Base-by-base conservation (phyloP, 345 rosid genomes). In the Citrus reticulata region DNA sequence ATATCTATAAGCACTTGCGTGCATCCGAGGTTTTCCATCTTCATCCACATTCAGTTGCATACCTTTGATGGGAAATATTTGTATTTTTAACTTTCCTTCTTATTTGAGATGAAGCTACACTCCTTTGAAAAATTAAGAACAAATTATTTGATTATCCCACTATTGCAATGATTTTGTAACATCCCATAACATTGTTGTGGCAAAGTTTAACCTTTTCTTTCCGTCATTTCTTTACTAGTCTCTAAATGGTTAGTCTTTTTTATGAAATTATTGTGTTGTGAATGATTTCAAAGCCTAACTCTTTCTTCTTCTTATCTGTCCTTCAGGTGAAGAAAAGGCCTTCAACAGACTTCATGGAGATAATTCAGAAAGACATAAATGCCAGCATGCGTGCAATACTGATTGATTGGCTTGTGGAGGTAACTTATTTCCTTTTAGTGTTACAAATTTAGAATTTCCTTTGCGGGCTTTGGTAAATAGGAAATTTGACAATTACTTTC, bases 371-470 rank as follows among this genome's bases (percentile, higher is more conserved):
- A 78, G 99, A 94, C n/a, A 87, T 94, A 72, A 94, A 90, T 35
- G 68, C 90, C 20, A 96, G 88, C 85, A 96, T 94, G 98, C 93
- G 99, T 1, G 88, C 93, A 66, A 91, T 94, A 77, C 74, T 96
- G 51, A 81, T 96, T 73, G 99, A 96, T 85, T 96, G 99, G 99
- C 98, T 96, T 67, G 93, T 94, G 75, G 98, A 96, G 95, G 98
- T 95, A 85, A 83, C 20, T 81, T 68, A 11, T 51, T 35, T 62
- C 3, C 42, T 32, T 65, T 14, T 27, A 55, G 29, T 30, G 37
- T 7, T 35, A 61, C 14, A 42, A 9, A 10, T 9, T 65, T 54
- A 54, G 22, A 54, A 68, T 51, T 22, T 29, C 70, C 40, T 35
- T 9, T 16, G 22, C 0, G 16, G 37, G 70, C 27, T 67, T 67